Conservation (phyloP, 352 stramenopile species). For the Globisporangium nagaii region DNA sequence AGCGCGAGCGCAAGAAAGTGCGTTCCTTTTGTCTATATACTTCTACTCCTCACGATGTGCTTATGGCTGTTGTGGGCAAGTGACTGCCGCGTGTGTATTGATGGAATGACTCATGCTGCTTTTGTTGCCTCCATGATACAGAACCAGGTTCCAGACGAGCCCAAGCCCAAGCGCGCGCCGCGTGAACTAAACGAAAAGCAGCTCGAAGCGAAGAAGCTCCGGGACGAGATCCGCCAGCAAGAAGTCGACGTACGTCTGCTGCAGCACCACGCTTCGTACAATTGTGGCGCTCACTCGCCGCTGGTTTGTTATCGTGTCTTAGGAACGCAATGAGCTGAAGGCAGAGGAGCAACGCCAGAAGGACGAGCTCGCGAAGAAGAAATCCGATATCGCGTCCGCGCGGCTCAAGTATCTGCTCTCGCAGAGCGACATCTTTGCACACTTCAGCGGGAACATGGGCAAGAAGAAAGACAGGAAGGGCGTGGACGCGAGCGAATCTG, state of each 20-base stretch:
- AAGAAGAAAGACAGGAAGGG: constrained; percentile 57
- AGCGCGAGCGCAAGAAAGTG: constrained; percentile 75
- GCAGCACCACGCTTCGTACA: no score
- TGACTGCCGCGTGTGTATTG: not conserved
- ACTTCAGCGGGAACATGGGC: constrained; percentile 93
- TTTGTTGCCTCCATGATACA: constrained; percentile 4
- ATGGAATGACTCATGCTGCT: not conserved
- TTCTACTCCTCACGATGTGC: not conserved
- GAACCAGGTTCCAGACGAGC: constrained; percentile 31
- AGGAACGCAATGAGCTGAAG: constrained; percentile 65
- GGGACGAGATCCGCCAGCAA: constrained; percentile 74
- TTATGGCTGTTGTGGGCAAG: not conserved
- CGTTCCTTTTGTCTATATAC: not conserved
- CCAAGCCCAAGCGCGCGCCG: constrained; percentile 25
- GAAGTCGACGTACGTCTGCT: constrained; percentile 26
- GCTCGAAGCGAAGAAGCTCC: constrained; percentile 53
- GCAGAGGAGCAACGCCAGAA: constrained; percentile 77
- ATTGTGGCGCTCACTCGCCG: no score
- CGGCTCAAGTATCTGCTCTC: constrained; percentile 93
- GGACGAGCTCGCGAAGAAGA: constrained; percentile 69
- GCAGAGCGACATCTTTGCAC: constrained; percentile 97
- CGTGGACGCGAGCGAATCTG: constrained; percentile 12
- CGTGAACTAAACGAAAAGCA: constrained; percentile 66
- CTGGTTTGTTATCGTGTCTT: no score
- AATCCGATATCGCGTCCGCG: constrained; percentile 73